These are phyloP conservation scores for Sphaceloma murrayae DNA, from an alignment of 2,329 filamentous ascomycete species.

Conservation along the genomic window DNA sequence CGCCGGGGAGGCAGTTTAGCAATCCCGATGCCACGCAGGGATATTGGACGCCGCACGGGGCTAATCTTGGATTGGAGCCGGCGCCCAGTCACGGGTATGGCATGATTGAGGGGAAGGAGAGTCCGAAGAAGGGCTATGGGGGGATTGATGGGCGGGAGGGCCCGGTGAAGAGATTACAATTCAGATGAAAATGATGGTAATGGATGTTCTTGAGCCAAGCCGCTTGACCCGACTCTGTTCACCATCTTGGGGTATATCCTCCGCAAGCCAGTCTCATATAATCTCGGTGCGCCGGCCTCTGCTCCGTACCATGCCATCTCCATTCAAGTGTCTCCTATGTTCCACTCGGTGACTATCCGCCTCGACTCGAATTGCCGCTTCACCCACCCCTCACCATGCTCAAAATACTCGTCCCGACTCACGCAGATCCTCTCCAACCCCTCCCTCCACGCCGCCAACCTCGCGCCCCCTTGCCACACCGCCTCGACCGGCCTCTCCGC, in stretches of 20 bases:
- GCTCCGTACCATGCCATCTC: background rate
- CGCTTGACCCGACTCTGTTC: no score
- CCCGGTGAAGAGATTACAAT: conserved; percentile 28
- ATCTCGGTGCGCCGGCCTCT: no score
- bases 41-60: conserved; percentile 27
- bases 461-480: conserved; percentile 78
- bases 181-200: no score
- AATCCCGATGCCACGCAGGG: conserved; percentile 22
- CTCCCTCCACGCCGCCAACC: conserved; percentile 59
- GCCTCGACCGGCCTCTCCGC: conserved; percentile 65
- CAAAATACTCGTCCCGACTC: conserved; percentile 84
- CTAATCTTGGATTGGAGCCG: conserved; percentile 25
- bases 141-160: conserved; percentile 28
- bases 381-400: conserved; percentile 53
- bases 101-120: conserved; percentile 27
- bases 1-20: conserved; percentile 28
- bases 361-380: conserved; percentile 26
- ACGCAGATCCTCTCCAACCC: conserved; percentile 58
- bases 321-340: background rate
- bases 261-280: no score
- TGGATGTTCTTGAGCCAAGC: no score
- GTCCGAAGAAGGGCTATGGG: conserved; percentile 27
- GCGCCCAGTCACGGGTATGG: conserved; percentile 25
- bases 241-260: no score
- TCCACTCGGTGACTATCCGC: conserved; percentile 12